Conservation (phyloP, 768 basidiomycete species). For the Termitomyces sp. region DNA sequence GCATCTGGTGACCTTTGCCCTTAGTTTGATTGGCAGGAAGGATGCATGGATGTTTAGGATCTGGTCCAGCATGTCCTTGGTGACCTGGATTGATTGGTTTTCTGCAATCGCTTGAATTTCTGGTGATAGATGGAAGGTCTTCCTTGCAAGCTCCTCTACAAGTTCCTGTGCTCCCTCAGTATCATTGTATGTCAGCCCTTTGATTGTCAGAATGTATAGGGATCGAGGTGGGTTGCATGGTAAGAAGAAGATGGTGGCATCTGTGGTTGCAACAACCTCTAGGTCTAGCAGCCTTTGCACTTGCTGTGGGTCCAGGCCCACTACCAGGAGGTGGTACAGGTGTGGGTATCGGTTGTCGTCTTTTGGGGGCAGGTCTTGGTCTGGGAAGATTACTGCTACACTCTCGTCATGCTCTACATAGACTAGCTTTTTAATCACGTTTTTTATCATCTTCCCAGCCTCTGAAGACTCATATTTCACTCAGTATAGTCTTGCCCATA, state of each 20-base stretch:
- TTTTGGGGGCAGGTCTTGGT: neutral
- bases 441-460: neutral
- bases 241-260: neutral
- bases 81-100: accelerated
- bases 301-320: neutral
- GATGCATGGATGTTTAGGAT: neutral
- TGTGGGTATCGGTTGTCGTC: neutral
- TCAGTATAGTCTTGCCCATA: neutral
- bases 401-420: neutral
- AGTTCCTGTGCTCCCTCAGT: neutral
- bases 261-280: accelerated
- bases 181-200: neutral
- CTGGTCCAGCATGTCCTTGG: neutral
- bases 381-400: neutral
- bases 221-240: accelerated
- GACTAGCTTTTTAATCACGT: neutral
- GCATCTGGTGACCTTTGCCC: neutral
- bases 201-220: neutral
- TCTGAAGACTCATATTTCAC: neutral
- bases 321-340: neutral
- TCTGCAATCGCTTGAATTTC: neutral
- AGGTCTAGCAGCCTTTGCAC: neutral
- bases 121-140: neutral
- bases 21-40: neutral
- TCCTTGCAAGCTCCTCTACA: neutral